Base-by-base conservation (phyloP, 1,139 yeast species). In the Yamadazyma siamensis region DNA sequence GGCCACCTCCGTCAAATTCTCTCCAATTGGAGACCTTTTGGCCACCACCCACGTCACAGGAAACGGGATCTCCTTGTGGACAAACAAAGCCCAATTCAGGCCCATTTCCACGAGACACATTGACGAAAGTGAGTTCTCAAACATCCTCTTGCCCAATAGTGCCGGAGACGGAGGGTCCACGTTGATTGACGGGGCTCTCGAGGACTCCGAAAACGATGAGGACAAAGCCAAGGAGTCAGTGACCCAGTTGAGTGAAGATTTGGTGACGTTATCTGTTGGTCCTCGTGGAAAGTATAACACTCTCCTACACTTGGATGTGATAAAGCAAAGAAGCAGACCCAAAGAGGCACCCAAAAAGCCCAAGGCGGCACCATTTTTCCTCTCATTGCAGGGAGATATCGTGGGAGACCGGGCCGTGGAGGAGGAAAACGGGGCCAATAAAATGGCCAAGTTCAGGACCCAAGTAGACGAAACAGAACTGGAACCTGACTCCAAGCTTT, bases 1-100 rank as follows among this genome's bases (percentile, higher is more conserved):
- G 13, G 95, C 85, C 2, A 88, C 97, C 0, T 65, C 75, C 29
- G 70, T 94, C 24, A 78, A 81, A 48, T 77, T 91, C 45, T 84
- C 96, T 12, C 95, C 95, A 3, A 70, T 80, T 32, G 96, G 96
- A 26, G 97, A 94, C 46, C 76, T 83, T 56, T 70, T 94, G 37
- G 98, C 97, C 2, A 89, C 98, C 1, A 72, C 95, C 0, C 98
- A 94, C 60, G 96, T 88, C 9, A 71, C 78, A 20, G 95, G 94
- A 10, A 84, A 85, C 39, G 98, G 98, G 19, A 79, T 94, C 37
- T 79, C 85, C 31, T 64, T 94, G 36, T 94, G 99, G 99, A 83
- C 95, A 3, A 87, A 89, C 54, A 72, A 81, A 48, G 79, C 96
- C 0, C 96, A 88, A 56, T 89, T 89, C 56, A 75, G 66, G 40